These are phyloP conservation scores for Hericium alpestre DNA, from an alignment of 768 basidiomycete genomes.

Conservation along the genomic window DNA sequence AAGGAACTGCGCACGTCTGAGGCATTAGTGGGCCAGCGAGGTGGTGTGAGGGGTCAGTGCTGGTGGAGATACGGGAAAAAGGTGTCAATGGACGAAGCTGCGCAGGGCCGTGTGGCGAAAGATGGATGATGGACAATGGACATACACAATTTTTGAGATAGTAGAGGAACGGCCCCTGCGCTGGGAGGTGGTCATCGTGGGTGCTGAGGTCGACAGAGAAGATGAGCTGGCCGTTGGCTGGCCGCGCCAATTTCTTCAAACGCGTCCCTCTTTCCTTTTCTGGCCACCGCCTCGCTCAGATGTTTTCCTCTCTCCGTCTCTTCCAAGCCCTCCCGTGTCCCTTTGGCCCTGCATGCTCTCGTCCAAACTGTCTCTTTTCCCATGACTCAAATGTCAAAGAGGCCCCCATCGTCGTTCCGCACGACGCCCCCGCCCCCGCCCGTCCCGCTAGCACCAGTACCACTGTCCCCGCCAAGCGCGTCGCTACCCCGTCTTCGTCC, in stretches of 20 bases:
- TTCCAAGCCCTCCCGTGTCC: slow-evolving; percentile 58
- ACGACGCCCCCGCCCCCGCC: slow-evolving; percentile 18
- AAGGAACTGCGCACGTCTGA: slow-evolving; percentile 39
- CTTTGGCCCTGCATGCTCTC: slow-evolving; percentile 33
- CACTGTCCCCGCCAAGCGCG: slow-evolving; percentile 43
- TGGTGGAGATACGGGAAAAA: slow-evolving; percentile 16
- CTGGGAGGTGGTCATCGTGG: too few relatives aligned
- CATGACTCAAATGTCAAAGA: slow-evolving; percentile 36
- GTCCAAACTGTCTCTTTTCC: slow-evolving; percentile 54
- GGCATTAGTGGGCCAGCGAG: slow-evolving; percentile 52
- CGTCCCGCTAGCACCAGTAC: slow-evolving; percentile 10
- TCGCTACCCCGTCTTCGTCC: slow-evolving; percentile 13
- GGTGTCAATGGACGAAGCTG: too few relatives aligned
- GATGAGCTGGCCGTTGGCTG: too few relatives aligned
- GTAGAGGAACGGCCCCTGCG: slow-evolving; percentile 3
- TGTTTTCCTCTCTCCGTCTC: slow-evolving; percentile 55
- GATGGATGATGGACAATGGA: neutral
- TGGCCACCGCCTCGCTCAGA: slow-evolving; percentile 15
- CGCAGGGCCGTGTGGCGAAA: too few relatives aligned
- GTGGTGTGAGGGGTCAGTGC: slow-evolving; percentile 48
- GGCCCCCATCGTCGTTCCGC: slow-evolving; percentile 28
- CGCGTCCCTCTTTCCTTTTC: neutral
- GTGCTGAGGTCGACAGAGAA: too few relatives aligned
- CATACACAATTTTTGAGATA: slow-evolving; percentile 22
- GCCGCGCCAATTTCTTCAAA: too few relatives aligned